Percentiles rank a stretch among this genome's conserved stretches.
Conservation (phyloP, 805 yeast genomes). For the Zygosaccharomyces gambellarensis region DNA sequence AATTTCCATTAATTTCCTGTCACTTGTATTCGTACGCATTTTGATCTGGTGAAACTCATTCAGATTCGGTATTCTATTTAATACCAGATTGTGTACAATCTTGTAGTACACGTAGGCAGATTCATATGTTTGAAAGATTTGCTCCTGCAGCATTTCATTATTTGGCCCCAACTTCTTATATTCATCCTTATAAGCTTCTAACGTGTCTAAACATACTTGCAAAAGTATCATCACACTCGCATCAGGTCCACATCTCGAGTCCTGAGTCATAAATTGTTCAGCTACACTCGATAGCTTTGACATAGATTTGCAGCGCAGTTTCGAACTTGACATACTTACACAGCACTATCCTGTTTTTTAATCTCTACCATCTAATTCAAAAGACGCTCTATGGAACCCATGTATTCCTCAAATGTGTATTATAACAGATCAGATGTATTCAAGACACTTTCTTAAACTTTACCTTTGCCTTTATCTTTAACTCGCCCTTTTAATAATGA, state of each 20-base stretch:
- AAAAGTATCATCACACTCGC: conserved; percentile 24
- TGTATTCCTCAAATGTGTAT: background rate
- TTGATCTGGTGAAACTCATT: conserved; percentile 24
- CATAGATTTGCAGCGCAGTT: conserved; percentile 16
- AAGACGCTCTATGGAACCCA: background rate
- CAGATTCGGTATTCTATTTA: conserved; percentile 29
- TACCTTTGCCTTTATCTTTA: no score
- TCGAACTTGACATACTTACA: background rate
- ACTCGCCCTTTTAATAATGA: no score
- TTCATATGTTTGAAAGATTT: conserved; percentile 24
- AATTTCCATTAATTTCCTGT: conserved; percentile 29
- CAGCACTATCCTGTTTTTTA: background rate
- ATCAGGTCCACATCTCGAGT: conserved; percentile 9
- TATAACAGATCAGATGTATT: background rate
- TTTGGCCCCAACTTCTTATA: conserved; percentile 21
- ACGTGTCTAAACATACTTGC: conserved; percentile 31
- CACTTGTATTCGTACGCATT: conserved; percentile 14
- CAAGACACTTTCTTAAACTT: no score
- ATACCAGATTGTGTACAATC: conserved; percentile 29
- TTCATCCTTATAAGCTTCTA: conserved; percentile 32
- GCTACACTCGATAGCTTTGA: conserved; percentile 20
- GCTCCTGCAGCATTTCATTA: conserved; percentile 4
- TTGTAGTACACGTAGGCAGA: conserved; percentile 35
- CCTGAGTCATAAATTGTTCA: conserved; percentile 23
- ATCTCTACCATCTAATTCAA: background rate